Conservation (phyloP, 2,329 filamentous ascomycete species). For the Diaporthe vexans region DNA sequence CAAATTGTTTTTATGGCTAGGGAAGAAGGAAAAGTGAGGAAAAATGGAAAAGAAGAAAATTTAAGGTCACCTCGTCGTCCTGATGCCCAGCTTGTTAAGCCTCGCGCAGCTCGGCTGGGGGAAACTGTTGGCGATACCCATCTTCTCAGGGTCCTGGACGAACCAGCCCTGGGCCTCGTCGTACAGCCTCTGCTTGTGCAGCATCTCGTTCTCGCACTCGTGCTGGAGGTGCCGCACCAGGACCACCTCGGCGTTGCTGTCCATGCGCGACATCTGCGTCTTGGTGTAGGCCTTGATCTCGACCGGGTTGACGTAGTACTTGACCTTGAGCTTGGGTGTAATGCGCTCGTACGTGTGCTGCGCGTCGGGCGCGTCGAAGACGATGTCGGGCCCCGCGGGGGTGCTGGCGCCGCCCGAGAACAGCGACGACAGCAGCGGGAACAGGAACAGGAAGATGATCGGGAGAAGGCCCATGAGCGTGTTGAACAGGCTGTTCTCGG, state of each 20-base stretch:
- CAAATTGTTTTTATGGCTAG: neutral
- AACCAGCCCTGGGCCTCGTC: conserved; percentile 92
- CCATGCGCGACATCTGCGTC: conserved; percentile 80
- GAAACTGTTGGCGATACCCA: conserved; percentile 75
- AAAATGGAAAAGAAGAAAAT: neutral
- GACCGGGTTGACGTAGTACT: conserved; percentile 87
- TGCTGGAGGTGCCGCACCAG: conserved; percentile 77
- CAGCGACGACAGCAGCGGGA: conserved; percentile 85
- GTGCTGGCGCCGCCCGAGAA: conserved; percentile 72
- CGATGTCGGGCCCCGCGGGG: conserved; percentile 75
- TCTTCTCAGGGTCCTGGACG: conserved; percentile 82
- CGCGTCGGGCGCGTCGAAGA: conserved; percentile 78
- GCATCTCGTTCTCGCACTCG: conserved; percentile 82
- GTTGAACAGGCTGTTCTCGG: conserved; percentile 65
- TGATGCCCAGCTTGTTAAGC: conserved; percentile 59
- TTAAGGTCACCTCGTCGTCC: conserved; percentile 33
- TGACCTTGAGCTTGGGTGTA: conserved; percentile 78
- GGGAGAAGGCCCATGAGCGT: conserved; percentile 84
- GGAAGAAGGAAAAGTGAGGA: neutral
- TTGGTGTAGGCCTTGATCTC: conserved; percentile 80
- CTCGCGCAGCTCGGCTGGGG: conserved; percentile 67
- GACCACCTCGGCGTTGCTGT: conserved; percentile 81
- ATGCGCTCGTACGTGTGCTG: conserved; percentile 82
- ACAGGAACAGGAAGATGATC: conserved; percentile 88
- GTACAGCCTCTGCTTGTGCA: conserved; percentile 74